phyloP scores from a whole-genome alignment of 2,329 filamentous ascomycete genomes.

The Penicillium sp. region DNA sequence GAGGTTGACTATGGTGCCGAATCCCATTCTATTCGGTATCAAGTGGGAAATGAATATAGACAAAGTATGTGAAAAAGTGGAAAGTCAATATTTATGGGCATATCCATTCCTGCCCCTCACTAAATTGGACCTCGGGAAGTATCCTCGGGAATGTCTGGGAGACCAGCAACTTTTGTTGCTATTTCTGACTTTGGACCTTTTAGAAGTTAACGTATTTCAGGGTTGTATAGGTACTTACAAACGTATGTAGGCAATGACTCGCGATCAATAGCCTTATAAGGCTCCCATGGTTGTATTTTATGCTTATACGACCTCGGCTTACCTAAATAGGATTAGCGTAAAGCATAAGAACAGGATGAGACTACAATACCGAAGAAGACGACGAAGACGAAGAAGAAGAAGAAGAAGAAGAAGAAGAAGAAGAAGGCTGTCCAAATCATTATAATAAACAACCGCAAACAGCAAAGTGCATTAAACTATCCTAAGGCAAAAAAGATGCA shows the following conservation, averaged over 20 bases:
- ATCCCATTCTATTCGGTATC: slow-evolving; percentile 14
- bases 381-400: no score
- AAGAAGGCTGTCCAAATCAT: neutral
- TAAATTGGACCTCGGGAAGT: neutral
- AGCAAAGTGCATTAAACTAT: slow-evolving; percentile 15
- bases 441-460: neutral
- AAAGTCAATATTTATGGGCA: neutral
- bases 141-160: neutral
- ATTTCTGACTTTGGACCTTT: neutral
- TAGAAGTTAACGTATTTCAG: neutral
- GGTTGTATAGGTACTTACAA: neutral
- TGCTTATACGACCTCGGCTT: neutral
- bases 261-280: neutral
- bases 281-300: neutral
- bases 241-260: no score
- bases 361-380: no score
- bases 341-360: no score
- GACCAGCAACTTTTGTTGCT: neutral
- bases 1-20: slow-evolving; percentile 12
- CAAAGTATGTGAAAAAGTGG: neutral
- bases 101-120: neutral
- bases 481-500: slow-evolving; percentile 6
- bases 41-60: neutral
- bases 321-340: neutral
- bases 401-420: neutral